Evolutionary conservation across 1,284 basidiomycete species (phyloP).

Genomic region (Malassezia caprae): DNA sequence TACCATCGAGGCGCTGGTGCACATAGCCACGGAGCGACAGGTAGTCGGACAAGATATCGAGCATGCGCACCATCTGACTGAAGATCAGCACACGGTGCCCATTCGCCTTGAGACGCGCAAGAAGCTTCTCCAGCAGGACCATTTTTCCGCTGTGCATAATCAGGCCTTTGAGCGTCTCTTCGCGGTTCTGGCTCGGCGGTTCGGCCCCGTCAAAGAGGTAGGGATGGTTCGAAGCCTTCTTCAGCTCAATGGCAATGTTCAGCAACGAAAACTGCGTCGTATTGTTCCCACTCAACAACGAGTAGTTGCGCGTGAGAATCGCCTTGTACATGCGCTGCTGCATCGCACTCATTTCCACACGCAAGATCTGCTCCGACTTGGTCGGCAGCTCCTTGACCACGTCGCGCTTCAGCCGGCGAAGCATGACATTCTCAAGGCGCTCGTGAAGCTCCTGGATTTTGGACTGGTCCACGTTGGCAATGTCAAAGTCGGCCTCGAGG

Average conservation of each 20-base stretch:
- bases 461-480: constrained; percentile 52
- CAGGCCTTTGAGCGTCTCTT: constrained; percentile 58
- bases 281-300: constrained; percentile 72
- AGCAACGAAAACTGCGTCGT: constrained; percentile 67
- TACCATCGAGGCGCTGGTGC: constrained; percentile 67
- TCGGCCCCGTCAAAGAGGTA: constrained; percentile 97
- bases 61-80: constrained; percentile 97
- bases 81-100: constrained; percentile 53
- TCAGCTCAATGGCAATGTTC: constrained; percentile 49
- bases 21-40: constrained; percentile 79
- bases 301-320: constrained; percentile 91
- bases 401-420: constrained; percentile 86
- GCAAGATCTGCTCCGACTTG: constrained; percentile 93
- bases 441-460: constrained; percentile 77
- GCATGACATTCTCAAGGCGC: constrained; percentile 88
- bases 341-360: constrained; percentile 93
- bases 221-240: constrained; percentile 66
- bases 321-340: constrained; percentile 99
- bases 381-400: constrained; percentile 94
- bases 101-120: constrained; percentile 50
- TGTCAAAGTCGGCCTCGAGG: constrained; percentile 73
- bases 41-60: constrained; percentile 97
- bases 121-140: constrained; percentile 51
- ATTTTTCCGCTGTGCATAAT: constrained; percentile 53
- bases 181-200: constrained; percentile 60